A percentile compares a stretch with the other conserved stretches of the same genome.
Conservation (phyloP, 306 rosid species). For the Sicyos baderoa region DNA sequence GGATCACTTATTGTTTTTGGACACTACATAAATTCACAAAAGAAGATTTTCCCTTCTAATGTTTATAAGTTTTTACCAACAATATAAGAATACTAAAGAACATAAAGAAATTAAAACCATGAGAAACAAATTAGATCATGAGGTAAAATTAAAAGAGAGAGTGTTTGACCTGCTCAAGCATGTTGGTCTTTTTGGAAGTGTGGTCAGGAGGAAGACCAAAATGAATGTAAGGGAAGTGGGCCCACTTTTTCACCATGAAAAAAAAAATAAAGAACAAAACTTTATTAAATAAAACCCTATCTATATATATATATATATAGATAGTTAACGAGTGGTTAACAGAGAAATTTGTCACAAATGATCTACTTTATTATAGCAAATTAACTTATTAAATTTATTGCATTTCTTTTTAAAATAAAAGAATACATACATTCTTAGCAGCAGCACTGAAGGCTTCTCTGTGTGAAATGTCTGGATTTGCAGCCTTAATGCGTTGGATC, state of each 20-base stretch:
- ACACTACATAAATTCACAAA: too few species aligned
- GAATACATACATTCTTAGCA: slow-evolving; percentile 79
- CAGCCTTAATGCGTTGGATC: slow-evolving; percentile 96
- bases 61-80: too few species aligned
- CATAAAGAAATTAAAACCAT: not conserved
- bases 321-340: too few species aligned
- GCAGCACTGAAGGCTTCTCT: slow-evolving; percentile 99
- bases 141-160: slow-evolving; percentile 16
- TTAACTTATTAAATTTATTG: too few species aligned
- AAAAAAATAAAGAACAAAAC: slow-evolving; percentile 16
- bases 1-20: too few species aligned
- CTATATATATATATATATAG: too few species aligned
- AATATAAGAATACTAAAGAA: not conserved
- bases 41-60: too few species aligned
- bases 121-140: not conserved
- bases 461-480: slow-evolving; percentile 96
- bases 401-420: too few species aligned
- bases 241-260: slow-evolving; percentile 55
- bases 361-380: too few species aligned
- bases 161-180: slow-evolving; percentile 54
- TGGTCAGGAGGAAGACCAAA: slow-evolving; percentile 94
- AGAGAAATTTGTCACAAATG: too few species aligned
- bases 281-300: not conserved
- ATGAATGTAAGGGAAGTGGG: slow-evolving; percentile 95
- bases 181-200: slow-evolving; percentile 67